Evolutionary conservation across 805 yeast species (phyloP), one percentile per base, ranked within the genome.

Genomic region (Schwanniomyces yamadae): DNA sequence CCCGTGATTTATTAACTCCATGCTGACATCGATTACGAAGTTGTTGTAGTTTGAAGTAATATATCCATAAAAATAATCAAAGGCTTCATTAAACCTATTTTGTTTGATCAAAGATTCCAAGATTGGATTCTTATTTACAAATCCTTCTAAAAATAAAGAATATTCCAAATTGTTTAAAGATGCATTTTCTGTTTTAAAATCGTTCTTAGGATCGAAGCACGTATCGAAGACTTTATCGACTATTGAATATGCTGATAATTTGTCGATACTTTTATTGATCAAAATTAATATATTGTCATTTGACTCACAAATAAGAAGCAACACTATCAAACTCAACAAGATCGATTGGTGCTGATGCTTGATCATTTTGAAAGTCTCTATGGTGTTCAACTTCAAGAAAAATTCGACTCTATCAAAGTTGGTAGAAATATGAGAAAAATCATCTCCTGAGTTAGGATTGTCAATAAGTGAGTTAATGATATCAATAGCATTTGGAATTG

Each of bases 1-100:
- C 41, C 54, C 59, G 23, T 46, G 49, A 25, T 51, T 61, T 26
- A 59, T 52, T 23, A 57, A 50, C 18, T 50, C 57, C 17, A 62
- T 52, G 18, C 60, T 57, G 6, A 60, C 57, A 22, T 66, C 66
- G 11, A 66, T 63, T 8, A 68, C 42, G 23, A 76, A 55, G 6
- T 62, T 58, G 8, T 48, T 42, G 31, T 58, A 49, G 24, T 48
- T 46, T 1, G 46, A 34, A 13, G 51, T 40, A 4, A 55, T 36
- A 8, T 37, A 31, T n/a, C 41, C 33, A 26, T 43, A 41, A 20
- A 57, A 57, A 34, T 42, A 54, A 39, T 63, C 63, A 32, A 47
- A 64, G 1, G 61, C 59, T 16, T 46, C 47, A 31, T 51, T 57
- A 16, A 54, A 40, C 6, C 45, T 44, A 13, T 39, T 36, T 3